A percentile compares a stretch with the other conserved stretches of the same genome.
Evolutionary conservation across 2,329 filamentous ascomycete species (phyloP).

Genomic region (Ilyonectria destructans): DNA sequence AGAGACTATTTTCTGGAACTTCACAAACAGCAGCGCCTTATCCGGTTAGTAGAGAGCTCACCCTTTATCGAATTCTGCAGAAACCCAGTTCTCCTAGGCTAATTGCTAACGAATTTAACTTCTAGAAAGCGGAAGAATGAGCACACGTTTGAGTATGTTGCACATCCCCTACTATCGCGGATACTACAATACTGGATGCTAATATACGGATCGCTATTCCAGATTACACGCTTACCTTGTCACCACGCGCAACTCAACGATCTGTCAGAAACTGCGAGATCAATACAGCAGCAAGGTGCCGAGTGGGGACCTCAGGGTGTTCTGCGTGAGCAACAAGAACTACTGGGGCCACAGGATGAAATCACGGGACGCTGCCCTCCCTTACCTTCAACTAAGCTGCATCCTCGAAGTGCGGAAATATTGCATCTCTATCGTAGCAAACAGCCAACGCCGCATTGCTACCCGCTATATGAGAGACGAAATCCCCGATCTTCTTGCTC

Average conservation of each 20-base stretch:
- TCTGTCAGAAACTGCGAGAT: slow-evolving; percentile 49
- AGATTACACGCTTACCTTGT: slow-evolving; percentile 57
- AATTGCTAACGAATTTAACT: neutral
- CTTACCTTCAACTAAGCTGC: slow-evolving; percentile 59
- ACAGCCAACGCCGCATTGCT: slow-evolving; percentile 57
- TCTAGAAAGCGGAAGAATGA: slow-evolving; percentile 34
- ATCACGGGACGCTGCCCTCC: slow-evolving; percentile 46
- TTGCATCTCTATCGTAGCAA: slow-evolving; percentile 63
- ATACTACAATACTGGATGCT: neutral
- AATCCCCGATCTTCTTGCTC: slow-evolving; percentile 59
- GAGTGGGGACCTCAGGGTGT: slow-evolving; percentile 52
- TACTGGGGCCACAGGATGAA: slow-evolving; percentile 58
- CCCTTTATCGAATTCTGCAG: neutral
- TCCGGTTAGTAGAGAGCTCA: slow-evolving; percentile 8
- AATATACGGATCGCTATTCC: neutral
- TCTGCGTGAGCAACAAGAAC: slow-evolving; percentile 62
- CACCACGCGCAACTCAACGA: slow-evolving; percentile 55
- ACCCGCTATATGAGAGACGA: slow-evolving; percentile 58
- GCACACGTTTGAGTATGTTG: slow-evolving; percentile 48
- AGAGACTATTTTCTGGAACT: neutral
- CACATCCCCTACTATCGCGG: neutral
- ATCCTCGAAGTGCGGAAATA: slow-evolving; percentile 60
- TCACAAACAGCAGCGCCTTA: neutral
- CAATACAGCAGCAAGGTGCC: slow-evolving; percentile 50
- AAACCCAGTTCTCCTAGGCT: no score